Percentiles rank a stretch among this genome's conserved stretches.
phyloP scores from a whole-genome alignment of 202 grass and related monocot genomes.

The Dendrocalamus latiflorus region DNA sequence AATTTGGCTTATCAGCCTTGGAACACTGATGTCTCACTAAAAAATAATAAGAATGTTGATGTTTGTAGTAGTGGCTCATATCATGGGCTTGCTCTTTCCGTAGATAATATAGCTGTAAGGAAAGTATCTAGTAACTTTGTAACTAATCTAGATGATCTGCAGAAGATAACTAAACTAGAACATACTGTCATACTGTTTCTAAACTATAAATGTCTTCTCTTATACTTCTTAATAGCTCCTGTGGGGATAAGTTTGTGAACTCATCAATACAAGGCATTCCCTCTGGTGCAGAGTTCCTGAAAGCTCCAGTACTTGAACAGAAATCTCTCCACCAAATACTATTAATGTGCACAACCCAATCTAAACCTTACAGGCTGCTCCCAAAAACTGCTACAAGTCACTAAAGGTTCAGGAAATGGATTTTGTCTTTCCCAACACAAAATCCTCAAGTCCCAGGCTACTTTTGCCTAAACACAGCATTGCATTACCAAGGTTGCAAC shows the following conservation, averaged over 20 bases:
- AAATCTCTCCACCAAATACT: not conserved
- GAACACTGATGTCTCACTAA: not conserved
- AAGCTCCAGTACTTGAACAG: not conserved
- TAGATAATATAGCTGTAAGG: not conserved
- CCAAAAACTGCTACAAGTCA: not conserved
- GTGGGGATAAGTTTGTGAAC: not conserved
- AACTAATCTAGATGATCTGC: not conserved
- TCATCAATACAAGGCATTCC: not conserved
- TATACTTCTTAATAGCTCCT: not conserved
- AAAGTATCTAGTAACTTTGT: not conserved
- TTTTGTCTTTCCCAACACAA: not conserved
- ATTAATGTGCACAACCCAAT: not conserved
- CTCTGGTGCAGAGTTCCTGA: not conserved
- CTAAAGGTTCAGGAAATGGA: not conserved
- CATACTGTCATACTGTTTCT: not conserved
- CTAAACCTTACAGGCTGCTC: not conserved
- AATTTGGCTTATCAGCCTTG: not conserved
- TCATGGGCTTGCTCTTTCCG: not conserved
- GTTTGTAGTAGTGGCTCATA: not conserved
- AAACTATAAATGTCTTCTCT: not conserved
- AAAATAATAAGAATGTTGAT: not conserved
- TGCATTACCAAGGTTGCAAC: not conserved
- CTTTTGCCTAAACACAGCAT: not conserved
- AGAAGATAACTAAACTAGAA: not conserved
- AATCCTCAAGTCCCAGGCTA: not conserved